A percentile compares a stretch with the other conserved stretches of the same genome.
Conservation (phyloP, 1,284 basidiomycete species). For the Trichosporon asahii region DNA sequence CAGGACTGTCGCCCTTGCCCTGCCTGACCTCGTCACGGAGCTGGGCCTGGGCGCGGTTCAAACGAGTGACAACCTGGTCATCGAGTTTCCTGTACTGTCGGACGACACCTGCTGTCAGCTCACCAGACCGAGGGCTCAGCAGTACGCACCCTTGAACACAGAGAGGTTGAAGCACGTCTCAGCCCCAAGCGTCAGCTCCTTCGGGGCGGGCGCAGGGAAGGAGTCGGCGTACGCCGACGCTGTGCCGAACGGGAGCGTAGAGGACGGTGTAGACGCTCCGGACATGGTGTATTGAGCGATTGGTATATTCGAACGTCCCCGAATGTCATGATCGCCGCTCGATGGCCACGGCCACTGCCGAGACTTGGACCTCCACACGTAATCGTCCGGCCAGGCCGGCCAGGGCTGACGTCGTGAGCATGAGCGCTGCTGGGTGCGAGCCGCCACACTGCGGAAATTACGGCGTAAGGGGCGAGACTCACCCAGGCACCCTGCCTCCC, state of each 20-base stretch:
- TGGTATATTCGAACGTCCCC: background rate
- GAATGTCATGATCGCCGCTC: background rate
- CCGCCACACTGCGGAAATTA: slow-evolving; percentile 9
- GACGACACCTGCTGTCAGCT: slow-evolving; percentile 63
- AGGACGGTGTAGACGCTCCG: slow-evolving; percentile 24
- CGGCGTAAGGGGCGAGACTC: slow-evolving; percentile 7
- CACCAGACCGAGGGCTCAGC: background rate
- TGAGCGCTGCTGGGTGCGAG: background rate
- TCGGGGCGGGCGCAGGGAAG: slow-evolving; percentile 46
- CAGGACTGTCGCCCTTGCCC: slow-evolving; percentile 40
- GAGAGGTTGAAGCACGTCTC: slow-evolving; percentile 70
- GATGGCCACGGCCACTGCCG: background rate
- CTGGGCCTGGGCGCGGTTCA: slow-evolving; percentile 76
- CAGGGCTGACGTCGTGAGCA: background rate
- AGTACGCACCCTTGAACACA: slow-evolving; percentile 71
- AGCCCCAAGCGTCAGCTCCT: slow-evolving; percentile 41
- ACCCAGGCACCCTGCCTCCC: background rate
- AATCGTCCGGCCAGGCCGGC: background rate
- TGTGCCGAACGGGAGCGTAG: slow-evolving; percentile 41
- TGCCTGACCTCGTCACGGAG: slow-evolving; percentile 61
- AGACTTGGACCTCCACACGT: background rate
- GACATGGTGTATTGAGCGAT: slow-evolving; percentile 20
- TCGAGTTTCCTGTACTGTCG: slow-evolving; percentile 80
- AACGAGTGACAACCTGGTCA: slow-evolving; percentile 72
- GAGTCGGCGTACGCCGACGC: slow-evolving; percentile 50